Percentiles rank a stretch among this genome's conserved stretches.
Conservation (phyloP, 805 yeast genomes). For the Wickerhamiella kazuoi region DNA sequence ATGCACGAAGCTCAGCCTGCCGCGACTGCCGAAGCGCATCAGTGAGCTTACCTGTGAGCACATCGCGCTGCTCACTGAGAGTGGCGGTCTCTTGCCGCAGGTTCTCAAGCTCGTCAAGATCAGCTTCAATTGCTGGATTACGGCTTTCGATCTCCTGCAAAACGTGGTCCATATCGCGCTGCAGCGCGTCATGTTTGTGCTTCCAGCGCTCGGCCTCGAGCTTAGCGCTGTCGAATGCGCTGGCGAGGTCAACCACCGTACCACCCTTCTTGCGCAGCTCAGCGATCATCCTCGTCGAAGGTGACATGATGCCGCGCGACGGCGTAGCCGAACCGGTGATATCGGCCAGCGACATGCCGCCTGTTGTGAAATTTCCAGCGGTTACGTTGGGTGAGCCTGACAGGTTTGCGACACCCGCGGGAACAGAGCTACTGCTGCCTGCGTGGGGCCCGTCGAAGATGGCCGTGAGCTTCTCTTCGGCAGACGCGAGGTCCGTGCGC, state of each 20-base stretch:
- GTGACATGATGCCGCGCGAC: conserved; percentile 16
- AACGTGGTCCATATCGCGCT: conserved; percentile 51
- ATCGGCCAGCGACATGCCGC: not conserved
- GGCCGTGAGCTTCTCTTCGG: conserved; percentile 3
- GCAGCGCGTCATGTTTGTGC: conserved; percentile 50
- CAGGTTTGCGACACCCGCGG: conserved; percentile 7
- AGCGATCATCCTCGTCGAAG: conserved; percentile 41
- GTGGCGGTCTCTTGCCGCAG: conserved; percentile 40
- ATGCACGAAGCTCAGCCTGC: conserved; percentile 18
- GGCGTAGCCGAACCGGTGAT: conserved; percentile 16
- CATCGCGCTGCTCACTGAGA: conserved; percentile 33
- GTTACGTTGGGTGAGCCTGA: not conserved
- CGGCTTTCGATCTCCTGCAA: conserved; percentile 60
- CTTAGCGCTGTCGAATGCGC: conserved; percentile 46
- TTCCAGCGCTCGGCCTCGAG: conserved; percentile 53
- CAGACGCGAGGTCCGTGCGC: conserved; percentile 6
- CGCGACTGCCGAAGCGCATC: conserved; percentile 22
- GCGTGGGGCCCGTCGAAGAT: conserved; percentile 10
- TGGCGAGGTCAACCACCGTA: conserved; percentile 39
- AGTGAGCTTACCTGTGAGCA: conserved; percentile 21
- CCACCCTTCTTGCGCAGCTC: conserved; percentile 35
- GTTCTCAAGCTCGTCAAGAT: conserved; percentile 38
- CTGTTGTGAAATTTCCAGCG: not conserved
- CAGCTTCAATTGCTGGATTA: conserved; percentile 57
- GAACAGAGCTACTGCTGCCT: too few species aligned